Evolutionary conservation across 2,329 filamentous ascomycete species (phyloP).

Genomic region (Emericellopsis cladophorae): DNA sequence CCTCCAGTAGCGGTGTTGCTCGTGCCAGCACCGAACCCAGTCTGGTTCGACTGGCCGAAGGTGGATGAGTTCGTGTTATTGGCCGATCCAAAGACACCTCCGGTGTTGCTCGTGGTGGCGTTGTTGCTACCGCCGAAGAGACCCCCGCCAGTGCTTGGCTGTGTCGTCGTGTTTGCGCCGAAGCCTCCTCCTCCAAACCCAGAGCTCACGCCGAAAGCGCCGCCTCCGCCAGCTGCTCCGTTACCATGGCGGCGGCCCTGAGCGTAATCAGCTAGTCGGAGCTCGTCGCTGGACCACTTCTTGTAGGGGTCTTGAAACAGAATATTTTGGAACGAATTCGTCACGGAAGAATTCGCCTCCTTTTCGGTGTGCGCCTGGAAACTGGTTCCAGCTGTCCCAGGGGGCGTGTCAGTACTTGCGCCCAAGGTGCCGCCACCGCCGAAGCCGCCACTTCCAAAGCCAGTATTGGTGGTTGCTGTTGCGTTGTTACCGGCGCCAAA

Average conservation of each 20-base stretch:
- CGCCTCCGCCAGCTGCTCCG: constrained; percentile 67
- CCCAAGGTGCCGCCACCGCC: constrained; percentile 30
- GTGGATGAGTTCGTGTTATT: constrained; percentile 28
- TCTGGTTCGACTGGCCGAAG: constrained; percentile 21
- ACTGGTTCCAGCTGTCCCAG: constrained; percentile 56
- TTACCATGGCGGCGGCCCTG: constrained; percentile 79
- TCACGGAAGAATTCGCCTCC: constrained; percentile 43
- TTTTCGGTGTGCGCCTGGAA: constrained; percentile 65
- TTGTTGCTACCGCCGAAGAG: constrained; percentile 28
- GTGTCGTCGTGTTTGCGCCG: constrained; percentile 19
- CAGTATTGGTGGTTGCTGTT: constrained; percentile 13
- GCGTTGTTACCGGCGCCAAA: constrained; percentile 27
- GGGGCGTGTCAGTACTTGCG: constrained; percentile 40
- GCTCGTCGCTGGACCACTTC: constrained; percentile 82
- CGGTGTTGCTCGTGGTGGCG: constrained; percentile 11
- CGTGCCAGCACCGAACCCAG: constrained; percentile 1
- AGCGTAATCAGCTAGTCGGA: constrained; percentile 75
- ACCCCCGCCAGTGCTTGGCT: constrained; percentile 16
- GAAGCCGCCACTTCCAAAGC: constrained; percentile 24
- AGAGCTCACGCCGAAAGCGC: constrained; percentile 62
- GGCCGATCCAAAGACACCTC: constrained; percentile 34
- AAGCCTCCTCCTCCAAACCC: constrained; percentile 37
- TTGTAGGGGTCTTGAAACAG: constrained; percentile 69
- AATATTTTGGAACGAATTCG: constrained; percentile 65
- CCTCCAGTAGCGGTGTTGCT: constrained; percentile 15